Conservation (phyloP, 805 yeast species). For the Lachancea thermotolerans region DNA sequence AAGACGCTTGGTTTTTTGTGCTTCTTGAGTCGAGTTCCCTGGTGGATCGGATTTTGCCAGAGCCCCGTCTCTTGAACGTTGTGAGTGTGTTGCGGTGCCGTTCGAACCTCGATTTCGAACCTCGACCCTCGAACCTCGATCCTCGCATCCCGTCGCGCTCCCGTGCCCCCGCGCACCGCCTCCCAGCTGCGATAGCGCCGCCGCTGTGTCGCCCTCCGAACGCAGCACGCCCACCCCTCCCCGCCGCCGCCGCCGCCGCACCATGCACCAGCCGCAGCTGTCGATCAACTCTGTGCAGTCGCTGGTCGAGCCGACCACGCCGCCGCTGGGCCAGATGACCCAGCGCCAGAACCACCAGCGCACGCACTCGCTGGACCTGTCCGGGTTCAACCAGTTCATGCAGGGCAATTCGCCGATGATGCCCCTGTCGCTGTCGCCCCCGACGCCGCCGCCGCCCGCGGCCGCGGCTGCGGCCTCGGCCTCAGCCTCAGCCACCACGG, state of each 20-base stretch:
- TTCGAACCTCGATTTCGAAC: no score
- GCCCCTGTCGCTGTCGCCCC: slow-evolving; percentile 9
- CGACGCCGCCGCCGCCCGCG: slow-evolving; percentile 12
- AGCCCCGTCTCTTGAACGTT: no score
- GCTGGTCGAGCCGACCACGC: slow-evolving; percentile 46
- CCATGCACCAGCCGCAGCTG: slow-evolving; percentile 26
- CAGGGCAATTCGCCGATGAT: slow-evolving; percentile 18
- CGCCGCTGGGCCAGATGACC: slow-evolving; percentile 29
- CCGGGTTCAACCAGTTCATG: slow-evolving; percentile 26
- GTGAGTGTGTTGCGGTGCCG: no score
- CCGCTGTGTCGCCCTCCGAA: not conserved
- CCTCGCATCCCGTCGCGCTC: no score
- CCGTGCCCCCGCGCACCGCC: no score
- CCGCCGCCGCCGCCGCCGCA: not conserved
- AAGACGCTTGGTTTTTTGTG: no score
- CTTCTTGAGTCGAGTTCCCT: no score
- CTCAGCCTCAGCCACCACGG: not conserved
- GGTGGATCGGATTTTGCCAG: no score
- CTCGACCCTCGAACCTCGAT: no score
- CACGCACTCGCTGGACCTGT: slow-evolving; percentile 28
- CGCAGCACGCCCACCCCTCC: no score
- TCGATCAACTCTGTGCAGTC: slow-evolving; percentile 31
- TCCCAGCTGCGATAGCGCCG: not conserved
- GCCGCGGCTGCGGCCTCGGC: slow-evolving; percentile 14
- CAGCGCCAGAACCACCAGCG: slow-evolving; percentile 25